These are phyloP conservation scores for Darksidea phi DNA, from an alignment of 495 filamentous ascomycete species.

Conservation along the genomic window DNA sequence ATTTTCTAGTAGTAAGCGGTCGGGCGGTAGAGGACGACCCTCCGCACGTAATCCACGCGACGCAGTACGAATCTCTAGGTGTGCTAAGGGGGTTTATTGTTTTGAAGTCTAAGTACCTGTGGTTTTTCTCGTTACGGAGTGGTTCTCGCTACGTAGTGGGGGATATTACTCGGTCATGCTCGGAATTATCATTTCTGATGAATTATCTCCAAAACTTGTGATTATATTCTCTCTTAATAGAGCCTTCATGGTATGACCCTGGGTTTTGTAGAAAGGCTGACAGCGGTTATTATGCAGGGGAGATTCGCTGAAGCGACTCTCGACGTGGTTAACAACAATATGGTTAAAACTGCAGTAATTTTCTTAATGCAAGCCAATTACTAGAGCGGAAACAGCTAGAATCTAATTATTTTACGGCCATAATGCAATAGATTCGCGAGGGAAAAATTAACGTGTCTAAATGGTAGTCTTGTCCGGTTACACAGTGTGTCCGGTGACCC, in stretches of 20 bases:
- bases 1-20: neutral
- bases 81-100: neutral
- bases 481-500: neutral
- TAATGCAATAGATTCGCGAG: constrained; percentile 1
- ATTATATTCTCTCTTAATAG: constrained; percentile 6
- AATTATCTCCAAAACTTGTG: no score
- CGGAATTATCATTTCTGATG: no score
- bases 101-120: neutral
- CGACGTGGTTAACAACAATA: neutral
- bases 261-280: neutral
- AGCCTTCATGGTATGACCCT: constrained; percentile 1
- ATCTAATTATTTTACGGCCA: neutral
- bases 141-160: constrained; percentile 1
- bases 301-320: constrained; percentile 10
- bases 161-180: no score
- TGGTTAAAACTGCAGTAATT: constrained; percentile 12
- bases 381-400: constrained; percentile 6
- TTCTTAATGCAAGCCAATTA: constrained; percentile 6
- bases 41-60: neutral
- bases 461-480: constrained; percentile 7
- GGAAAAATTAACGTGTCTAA: constrained; percentile 8
- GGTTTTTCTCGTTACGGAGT: neutral
- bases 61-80: neutral
- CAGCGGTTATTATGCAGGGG: constrained; percentile 1
- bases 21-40: neutral